Conservation (phyloP, 768 basidiomycete genomes). For the Boletus vermiculosoides region DNA sequence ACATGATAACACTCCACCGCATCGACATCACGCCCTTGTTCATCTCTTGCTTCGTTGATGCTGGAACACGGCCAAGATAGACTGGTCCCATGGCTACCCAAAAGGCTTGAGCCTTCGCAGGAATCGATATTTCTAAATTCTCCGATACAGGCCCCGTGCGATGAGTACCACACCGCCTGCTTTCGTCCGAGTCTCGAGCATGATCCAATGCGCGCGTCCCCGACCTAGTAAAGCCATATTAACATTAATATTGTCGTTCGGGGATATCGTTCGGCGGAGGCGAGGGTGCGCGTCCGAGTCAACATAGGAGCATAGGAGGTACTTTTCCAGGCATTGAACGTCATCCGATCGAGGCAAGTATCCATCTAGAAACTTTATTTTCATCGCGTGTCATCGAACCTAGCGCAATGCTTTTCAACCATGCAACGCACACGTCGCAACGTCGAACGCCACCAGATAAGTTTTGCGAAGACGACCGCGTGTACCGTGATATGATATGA, state of each 20-base stretch:
- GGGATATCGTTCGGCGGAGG: constrained; percentile 18
- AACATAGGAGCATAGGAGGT: no score
- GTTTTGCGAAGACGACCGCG: constrained; percentile 21
- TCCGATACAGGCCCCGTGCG: not conserved
- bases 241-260: constrained; percentile 1
- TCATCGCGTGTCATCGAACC: constrained; percentile 31
- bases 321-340: constrained; percentile 25
- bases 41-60: constrained; percentile 32
- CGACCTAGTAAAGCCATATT: constrained; percentile 27
- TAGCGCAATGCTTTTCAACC: not conserved
- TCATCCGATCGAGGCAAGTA: constrained; percentile 19
- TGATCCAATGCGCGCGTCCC: not conserved
- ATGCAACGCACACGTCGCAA: not conserved
- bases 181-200: no score
- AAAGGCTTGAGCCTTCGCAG: not conserved
- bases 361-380: not conserved
- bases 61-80: constrained; percentile 25
- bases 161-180: not conserved
- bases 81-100: constrained; percentile 21
- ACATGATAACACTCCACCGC: constrained; percentile 14
- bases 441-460: not conserved
- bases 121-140: not conserved
- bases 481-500: not conserved
- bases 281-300: constrained; percentile 7
- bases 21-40: constrained; percentile 29